Evolutionary conservation across 2,329 filamentous ascomycete genomes (phyloP), one percentile per base, ranked within the genome.

Genomic region (Nothomitra cinnamomea): DNA sequence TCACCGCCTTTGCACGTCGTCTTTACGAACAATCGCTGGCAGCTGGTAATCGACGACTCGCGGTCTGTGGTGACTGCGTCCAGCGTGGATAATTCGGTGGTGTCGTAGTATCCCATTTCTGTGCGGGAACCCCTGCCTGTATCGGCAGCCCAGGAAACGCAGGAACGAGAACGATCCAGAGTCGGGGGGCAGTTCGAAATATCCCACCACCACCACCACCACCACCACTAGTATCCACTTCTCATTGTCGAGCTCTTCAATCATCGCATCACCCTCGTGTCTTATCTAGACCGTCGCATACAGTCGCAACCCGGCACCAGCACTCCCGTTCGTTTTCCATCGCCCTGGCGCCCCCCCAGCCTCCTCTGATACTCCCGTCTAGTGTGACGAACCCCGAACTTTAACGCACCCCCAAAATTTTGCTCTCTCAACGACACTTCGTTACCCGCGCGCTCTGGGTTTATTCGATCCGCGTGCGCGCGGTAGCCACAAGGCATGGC

Each of bases 401-500:
- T 35, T 32, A 35, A 24, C n/a, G 28, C 28, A 32, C 28, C 10
- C 21, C 32, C 25, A 35, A 49, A 49, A 32, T 49, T 19, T 49
- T 17, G 12, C 21, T 49, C 45, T 32, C 45, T 35, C 10, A 13
- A n/a, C 45, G 13, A 35, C 45, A 48, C 25, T 35, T 35, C 25
- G 25, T 15, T 15, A 49, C 5, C 24, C 13, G 19, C 17, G 2
- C 25, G 19, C 24, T 7, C 19, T 35, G 45, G 19, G 24, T 28
- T 12, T 17, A 35, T 28, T 7, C 25, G 45, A 17, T 19, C 45
- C 13, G 45, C 25, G n/a, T 32, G 25, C 25, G 45, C 45, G 45
- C 45, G 25, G 45, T 35, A 49, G 24, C 15, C 19, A 32, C 21
- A 35, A 19, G 24, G 28, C 15, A 88, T 88, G 84, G 81, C 84